A percentile compares a stretch with the other conserved stretches of the same genome.
phyloP scores from a whole-genome alignment of 257 asterid genomes.

The Solanum appendiculatum region DNA sequence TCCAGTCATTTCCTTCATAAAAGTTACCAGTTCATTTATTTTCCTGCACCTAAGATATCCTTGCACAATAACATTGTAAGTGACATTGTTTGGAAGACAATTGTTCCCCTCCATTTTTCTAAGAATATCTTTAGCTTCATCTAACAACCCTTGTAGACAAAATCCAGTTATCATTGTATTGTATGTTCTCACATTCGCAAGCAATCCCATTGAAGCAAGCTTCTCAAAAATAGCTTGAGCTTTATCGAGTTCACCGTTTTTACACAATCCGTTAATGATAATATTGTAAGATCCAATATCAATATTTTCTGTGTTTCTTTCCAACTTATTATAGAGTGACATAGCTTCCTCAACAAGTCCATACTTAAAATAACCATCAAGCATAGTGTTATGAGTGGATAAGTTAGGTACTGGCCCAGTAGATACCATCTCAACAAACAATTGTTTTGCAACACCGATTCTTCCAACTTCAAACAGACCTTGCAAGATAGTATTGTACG shows the following conservation, averaged over 20 bases:
- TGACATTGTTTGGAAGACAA: neutral
- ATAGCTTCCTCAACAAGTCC: neutral
- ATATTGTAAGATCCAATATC: neutral
- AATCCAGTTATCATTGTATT: neutral
- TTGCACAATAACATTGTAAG: neutral
- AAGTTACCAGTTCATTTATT: neutral
- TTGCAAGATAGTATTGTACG: neutral
- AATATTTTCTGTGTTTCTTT: neutral
- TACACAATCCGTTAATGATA: neutral
- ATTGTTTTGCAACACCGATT: neutral
- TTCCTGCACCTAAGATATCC: neutral
- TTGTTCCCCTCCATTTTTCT: neutral
- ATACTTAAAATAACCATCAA: neutral
- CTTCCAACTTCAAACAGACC: neutral
- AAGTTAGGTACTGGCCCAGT: neutral
- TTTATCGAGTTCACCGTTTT: neutral
- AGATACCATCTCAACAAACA: neutral
- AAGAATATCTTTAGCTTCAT: neutral
- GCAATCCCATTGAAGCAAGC: neutral
- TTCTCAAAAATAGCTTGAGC: neutral
- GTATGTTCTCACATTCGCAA: neutral
- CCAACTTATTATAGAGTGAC: neutral
- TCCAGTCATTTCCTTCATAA: neutral
- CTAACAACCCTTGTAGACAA: neutral
- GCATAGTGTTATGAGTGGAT: neutral